These are phyloP conservation scores for Suhomyces kunorum DNA, from an alignment of 1,139 yeast genomes.

Conservation along the genomic window DNA sequence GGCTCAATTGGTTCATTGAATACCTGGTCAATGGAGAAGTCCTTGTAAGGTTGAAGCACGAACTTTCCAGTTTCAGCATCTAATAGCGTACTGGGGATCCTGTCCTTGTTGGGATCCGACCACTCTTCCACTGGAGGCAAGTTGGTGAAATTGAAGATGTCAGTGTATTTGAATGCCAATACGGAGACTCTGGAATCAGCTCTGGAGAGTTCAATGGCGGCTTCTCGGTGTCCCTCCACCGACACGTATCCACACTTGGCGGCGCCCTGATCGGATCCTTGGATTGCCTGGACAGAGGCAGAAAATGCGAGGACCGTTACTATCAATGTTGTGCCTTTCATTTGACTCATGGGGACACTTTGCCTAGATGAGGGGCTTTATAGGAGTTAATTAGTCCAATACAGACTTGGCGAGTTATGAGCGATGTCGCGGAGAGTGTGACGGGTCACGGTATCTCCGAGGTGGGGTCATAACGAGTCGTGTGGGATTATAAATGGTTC, in stretches of 20 bases:
- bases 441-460: too few species aligned
- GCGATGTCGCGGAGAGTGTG: too few species aligned
- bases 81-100: conserved; percentile 15
- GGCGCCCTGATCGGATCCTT: not conserved
- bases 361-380: too few species aligned
- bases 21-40: conserved; percentile 8
- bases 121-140: conserved; percentile 24
- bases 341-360: too few species aligned
- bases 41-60: conserved; percentile 7
- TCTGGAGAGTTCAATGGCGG: conserved; percentile 8
- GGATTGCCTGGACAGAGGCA: conserved; percentile 1
- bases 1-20: conserved; percentile 12
- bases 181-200: conserved; percentile 23
- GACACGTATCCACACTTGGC: conserved; percentile 2
- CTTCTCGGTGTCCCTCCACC: conserved; percentile 3
- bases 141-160: conserved; percentile 25
- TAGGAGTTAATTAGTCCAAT: too few species aligned
- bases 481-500: too few species aligned
- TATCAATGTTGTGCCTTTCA: not conserved
- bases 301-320: conserved; percentile 2
- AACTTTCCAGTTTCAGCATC: conserved; percentile 13
- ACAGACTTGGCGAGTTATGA: too few species aligned
- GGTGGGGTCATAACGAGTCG: too few species aligned
- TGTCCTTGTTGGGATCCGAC: conserved; percentile 14
- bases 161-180: conserved; percentile 29